These are phyloP conservation scores for Tremellales sp. DNA, from an alignment of 1,284 basidiomycete genomes.

Conservation along the genomic window DNA sequence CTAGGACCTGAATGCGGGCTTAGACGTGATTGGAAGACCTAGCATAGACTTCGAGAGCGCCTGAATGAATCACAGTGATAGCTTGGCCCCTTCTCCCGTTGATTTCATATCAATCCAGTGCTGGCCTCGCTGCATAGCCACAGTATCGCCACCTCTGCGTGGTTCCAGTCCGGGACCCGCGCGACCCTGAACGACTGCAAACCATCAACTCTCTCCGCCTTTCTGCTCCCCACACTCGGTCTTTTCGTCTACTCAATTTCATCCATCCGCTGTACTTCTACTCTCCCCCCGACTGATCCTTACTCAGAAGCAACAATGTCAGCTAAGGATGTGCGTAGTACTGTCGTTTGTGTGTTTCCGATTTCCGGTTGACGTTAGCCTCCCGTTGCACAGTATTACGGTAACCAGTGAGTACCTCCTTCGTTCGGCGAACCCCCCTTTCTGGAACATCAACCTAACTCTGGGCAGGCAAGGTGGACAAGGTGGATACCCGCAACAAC, in stretches of 20 bases:
- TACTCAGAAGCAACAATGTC: conserved; percentile 26
- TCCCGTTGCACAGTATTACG: conserved; percentile 23
- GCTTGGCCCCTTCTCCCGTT: too few relatives aligned
- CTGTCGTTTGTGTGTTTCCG: not conserved
- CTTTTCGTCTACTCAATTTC: not conserved
- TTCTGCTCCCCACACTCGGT: too few relatives aligned
- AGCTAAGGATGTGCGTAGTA: conserved; percentile 39
- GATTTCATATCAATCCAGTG: too few relatives aligned
- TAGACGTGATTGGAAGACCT: too few relatives aligned
- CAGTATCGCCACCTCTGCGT: too few relatives aligned
- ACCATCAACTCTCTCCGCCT: too few relatives aligned
- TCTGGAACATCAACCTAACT: not conserved
- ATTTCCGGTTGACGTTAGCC: not conserved
- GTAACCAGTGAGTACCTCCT: conserved; percentile 24
- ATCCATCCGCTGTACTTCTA: not conserved
- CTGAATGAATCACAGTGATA: too few relatives aligned
- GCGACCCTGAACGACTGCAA: too few relatives aligned
- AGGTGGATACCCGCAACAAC: not conserved
- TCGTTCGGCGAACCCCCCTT: not conserved
- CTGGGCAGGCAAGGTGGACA: not conserved
- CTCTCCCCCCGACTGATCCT: not conserved
- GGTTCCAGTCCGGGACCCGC: too few relatives aligned
- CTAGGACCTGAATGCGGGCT: too few relatives aligned
- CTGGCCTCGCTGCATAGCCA: too few relatives aligned
- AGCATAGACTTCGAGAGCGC: too few relatives aligned